Evolutionary conservation across 176 grass and related monocot species (phyloP).

Genomic region (Alloteropsis semialata): DNA sequence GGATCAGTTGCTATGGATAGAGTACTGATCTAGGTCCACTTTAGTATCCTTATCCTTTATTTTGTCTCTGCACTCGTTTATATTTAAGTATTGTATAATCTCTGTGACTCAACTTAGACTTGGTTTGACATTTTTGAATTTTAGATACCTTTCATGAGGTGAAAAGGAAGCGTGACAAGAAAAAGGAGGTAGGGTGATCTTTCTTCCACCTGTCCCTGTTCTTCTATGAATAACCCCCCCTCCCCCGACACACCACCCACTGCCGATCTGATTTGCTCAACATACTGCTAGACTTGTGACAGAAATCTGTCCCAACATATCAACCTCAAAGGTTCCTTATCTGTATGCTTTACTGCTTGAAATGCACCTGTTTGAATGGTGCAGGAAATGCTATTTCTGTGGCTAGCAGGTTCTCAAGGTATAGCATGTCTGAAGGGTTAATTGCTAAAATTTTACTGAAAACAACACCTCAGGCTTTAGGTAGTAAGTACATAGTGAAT

Average conservation of each 20-base stretch:
- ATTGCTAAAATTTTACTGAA: neutral
- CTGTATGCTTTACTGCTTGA: no score
- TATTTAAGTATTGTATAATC: neutral
- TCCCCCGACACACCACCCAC: no score
- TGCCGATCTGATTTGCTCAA: no score
- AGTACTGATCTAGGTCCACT: neutral
- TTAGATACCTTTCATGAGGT: conserved; percentile 78
- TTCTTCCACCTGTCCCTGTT: neutral
- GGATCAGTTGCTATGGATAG: neutral
- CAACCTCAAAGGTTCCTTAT: no score
- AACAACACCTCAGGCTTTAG: neutral
- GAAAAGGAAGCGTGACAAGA: conserved; percentile 77
- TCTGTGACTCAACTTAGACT: neutral
- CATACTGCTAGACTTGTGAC: no score
- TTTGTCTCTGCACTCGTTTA: neutral
- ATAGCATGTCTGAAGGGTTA: neutral
- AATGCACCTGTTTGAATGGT: neutral
- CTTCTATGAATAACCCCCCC: no score
- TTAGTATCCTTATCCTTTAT: neutral
- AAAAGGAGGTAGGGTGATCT: conserved; percentile 60
- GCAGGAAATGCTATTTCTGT: neutral
- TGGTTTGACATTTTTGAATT: neutral
- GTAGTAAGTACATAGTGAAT: no score
- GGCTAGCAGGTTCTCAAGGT: neutral
- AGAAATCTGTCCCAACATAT: no score